These are phyloP conservation scores for Verticillium nubilum DNA, from an alignment of 2,329 filamentous ascomycete species.

Conservation along the genomic window DNA sequence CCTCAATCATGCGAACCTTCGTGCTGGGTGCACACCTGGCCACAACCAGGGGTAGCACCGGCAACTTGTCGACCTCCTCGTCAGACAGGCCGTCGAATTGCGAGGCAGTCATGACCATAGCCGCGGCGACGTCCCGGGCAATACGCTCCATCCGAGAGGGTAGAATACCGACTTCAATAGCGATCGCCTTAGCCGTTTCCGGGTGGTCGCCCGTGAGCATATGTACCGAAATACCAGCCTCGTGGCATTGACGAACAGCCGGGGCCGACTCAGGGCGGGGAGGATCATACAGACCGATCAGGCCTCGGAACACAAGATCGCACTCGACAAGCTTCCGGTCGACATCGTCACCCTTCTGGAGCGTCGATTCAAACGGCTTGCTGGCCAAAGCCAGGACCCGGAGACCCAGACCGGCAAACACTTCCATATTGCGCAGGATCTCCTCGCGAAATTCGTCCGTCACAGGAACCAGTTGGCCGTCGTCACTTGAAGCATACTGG, in stretches of 20 bases:
- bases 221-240: constrained; percentile 59
- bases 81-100: constrained; percentile 60
- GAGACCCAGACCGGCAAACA: constrained; percentile 55
- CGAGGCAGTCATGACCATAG: constrained; percentile 59
- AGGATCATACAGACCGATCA: constrained; percentile 67
- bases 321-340: constrained; percentile 51
- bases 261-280: constrained; percentile 61
- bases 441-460: constrained; percentile 46
- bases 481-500: constrained; percentile 22
- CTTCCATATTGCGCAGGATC: constrained; percentile 60
- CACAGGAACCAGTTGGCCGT: constrained; percentile 29
- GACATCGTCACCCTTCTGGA: constrained; percentile 36
- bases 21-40: constrained; percentile 65
- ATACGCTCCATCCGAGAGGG: constrained; percentile 41
- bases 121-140: constrained; percentile 45
- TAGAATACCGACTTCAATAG: constrained; percentile 56
- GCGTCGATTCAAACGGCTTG: constrained; percentile 26
- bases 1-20: constrained; percentile 71
- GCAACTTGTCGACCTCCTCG: constrained; percentile 57
- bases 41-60: constrained; percentile 62
- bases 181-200: constrained; percentile 58
- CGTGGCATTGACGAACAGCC: constrained; percentile 53
- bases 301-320: constrained; percentile 57
- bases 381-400: constrained; percentile 63
- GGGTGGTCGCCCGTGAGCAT: constrained; percentile 66